Evolutionary conservation across 225 moss, liverwort and hornwort genomes (phyloP), one percentile per base, ranked within the genome.

Genomic region (Lunularia cruciata): DNA sequence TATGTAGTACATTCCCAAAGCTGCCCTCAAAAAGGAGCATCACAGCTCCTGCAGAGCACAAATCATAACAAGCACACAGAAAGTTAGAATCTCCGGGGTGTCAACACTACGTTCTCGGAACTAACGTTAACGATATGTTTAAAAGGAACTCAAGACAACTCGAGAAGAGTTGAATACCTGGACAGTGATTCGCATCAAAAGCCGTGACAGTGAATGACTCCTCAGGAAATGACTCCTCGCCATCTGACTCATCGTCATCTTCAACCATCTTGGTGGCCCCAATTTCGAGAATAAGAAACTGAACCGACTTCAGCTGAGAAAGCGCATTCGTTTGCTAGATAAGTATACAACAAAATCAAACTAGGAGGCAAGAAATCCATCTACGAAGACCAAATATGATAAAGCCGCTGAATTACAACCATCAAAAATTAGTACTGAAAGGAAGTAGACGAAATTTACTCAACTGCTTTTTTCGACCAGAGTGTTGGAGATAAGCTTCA

Each of bases 11-110:
- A 48, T 78, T 91, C 43, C 91, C 91, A 30, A 91, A 94, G 36
- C 64, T 71, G 18, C 94, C 94, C 69, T 94, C 94, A 76, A 94
- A 94, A 12, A 91, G 63, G 18, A 94, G 73, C 91, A 91, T 94
- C 31, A 91, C 68, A 3, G 94, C 91, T 47, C 94, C 94, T 94
- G 75, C 53, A 3, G 65, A 8, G 20, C 38, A 65, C 2, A 58
- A 3, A n/a, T 18, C 34, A 56, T 6, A 56, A 27, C 14, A 12
- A 39, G 2, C n/a, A 40, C 35, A 6, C 13, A 61, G 4, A 8
- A 1, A 51, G 8, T 27, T 26, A 25, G 9, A 18, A 54, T 27
- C n/a, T 1, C 23, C n/a, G n/a, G 26, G 27, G 11, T 15, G 20
- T 31, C 0, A 56, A 3, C 56, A 2, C 15, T 31, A 28, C 5